These are phyloP conservation scores for Euclidium syriacum DNA, from an alignment of 345 rosid species.

Conservation along the genomic window DNA sequence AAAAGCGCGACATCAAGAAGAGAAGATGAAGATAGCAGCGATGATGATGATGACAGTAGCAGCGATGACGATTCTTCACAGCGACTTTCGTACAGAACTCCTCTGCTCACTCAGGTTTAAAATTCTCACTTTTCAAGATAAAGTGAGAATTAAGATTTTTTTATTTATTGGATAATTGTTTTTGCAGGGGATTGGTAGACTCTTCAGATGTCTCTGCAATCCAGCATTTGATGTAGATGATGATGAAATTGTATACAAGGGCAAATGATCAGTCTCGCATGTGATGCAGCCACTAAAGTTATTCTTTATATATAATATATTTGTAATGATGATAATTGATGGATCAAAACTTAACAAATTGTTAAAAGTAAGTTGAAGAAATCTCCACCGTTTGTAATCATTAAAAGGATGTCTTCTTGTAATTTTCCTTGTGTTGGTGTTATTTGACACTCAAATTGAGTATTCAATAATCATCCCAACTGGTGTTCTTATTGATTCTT, in stretches of 20 bases:
- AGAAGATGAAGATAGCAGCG: constrained; percentile 57
- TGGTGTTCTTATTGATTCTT: no score
- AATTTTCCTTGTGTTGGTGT: neutral
- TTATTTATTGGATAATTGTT: neutral
- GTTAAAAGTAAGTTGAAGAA: constrained; percentile 1
- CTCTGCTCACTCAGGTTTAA: constrained; percentile 74
- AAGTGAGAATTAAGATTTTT: neutral
- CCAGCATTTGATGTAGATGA: constrained; percentile 96
- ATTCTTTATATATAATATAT: constrained; percentile 12
- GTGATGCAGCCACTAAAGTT: constrained; percentile 14
- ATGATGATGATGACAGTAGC: constrained; percentile 63
- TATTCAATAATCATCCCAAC: no score
- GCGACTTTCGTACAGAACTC: constrained; percentile 70
- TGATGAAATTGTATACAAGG: constrained; percentile 78
- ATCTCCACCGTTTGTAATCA: constrained; percentile 12
- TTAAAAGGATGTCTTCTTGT: constrained; percentile 6
- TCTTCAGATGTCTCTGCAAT: constrained; percentile 93
- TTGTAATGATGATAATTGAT: constrained; percentile 26
- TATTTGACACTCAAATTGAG: neutral
- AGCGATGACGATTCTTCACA: constrained; percentile 63
- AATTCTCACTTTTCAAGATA: neutral
- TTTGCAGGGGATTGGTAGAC: constrained; percentile 84
- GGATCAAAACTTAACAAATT: constrained; percentile 15
- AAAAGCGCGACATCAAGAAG: constrained; percentile 51
- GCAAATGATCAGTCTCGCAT: constrained; percentile 48